phyloP scores from a whole-genome alignment of 257 asterid species.

The Penstemon barbatus region DNA sequence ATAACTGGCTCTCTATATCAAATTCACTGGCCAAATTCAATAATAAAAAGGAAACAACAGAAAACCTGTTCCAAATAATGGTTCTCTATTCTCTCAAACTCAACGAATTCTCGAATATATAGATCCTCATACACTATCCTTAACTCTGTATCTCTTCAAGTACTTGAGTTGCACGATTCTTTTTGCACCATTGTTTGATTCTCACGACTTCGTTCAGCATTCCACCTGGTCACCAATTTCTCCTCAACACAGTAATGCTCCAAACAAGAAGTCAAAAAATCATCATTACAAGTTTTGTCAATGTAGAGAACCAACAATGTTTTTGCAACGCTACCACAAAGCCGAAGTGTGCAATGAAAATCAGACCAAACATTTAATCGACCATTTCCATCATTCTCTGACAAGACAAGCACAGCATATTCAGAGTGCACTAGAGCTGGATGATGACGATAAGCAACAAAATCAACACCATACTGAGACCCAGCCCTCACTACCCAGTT shows the following conservation, averaged over 20 bases:
- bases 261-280: slow-evolving; percentile 34
- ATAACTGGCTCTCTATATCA: too few species aligned
- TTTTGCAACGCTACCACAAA: slow-evolving; percentile 84
- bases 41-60: too few species aligned
- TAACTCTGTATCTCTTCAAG: too few species aligned
- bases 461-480: slow-evolving; percentile 73
- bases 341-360: slow-evolving; percentile 72
- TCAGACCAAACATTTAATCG: slow-evolving; percentile 88
- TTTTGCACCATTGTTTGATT: slow-evolving; percentile 13
- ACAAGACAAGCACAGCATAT: slow-evolving; percentile 62
- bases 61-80: too few species aligned
- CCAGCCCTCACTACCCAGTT: slow-evolving; percentile 82
- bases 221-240: slow-evolving; percentile 67
- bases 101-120: too few species aligned
- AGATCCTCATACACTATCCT: too few species aligned
- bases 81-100: too few species aligned
- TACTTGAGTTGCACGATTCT: slow-evolving; percentile 1
- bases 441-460: slow-evolving; percentile 81
- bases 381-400: slow-evolving; percentile 35
- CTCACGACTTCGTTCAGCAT: slow-evolving; percentile 63
- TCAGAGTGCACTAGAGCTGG: slow-evolving; percentile 87
- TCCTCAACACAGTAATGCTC: slow-evolving; percentile 53
- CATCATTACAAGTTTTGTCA: slow-evolving; percentile 23
- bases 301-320: slow-evolving; percentile 60
- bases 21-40: too few species aligned